phyloP scores from a whole-genome alignment of 345 rosid genomes.

The Lepidium aucheri region DNA sequence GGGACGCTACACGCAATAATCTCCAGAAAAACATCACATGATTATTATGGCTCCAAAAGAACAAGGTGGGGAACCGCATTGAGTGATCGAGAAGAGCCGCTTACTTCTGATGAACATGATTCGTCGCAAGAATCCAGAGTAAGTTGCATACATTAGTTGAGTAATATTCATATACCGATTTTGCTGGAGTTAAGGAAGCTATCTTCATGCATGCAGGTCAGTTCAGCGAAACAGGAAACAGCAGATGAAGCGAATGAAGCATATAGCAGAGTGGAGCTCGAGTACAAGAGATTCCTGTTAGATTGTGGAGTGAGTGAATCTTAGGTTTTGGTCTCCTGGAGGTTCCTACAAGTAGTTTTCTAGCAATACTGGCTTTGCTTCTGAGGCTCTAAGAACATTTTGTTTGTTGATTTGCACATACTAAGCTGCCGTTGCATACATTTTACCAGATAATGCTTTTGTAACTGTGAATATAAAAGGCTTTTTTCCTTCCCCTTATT shows the following conservation, averaged over 20 bases:
- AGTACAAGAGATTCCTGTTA: slow-evolving; percentile 24
- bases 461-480: neutral
- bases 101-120: slow-evolving; percentile 13
- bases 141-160: neutral
- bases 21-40: neutral
- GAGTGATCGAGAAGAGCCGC: slow-evolving; percentile 6
- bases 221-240: neutral
- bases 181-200: neutral
- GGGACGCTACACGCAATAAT: slow-evolving; percentile 1
- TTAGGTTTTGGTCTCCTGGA: neutral
- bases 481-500: too few species aligned
- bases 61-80: slow-evolving; percentile 23
- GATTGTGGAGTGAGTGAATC: slow-evolving; percentile 25
- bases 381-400: neutral
- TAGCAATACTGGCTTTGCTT: neutral
- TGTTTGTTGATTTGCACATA: neutral
- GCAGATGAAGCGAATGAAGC: neutral
- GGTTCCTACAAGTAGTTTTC: neutral
- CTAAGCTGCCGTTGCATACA: neutral
- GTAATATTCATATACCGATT: neutral
- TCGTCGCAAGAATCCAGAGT: neutral
- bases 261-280: slow-evolving; percentile 14
- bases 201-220: slow-evolving; percentile 13
- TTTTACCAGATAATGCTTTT: neutral
- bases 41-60: slow-evolving; percentile 10